These are phyloP conservation scores for Pythium coloratum DNA, from an alignment of 352 stramenopile genomes.

Conservation along the genomic window DNA sequence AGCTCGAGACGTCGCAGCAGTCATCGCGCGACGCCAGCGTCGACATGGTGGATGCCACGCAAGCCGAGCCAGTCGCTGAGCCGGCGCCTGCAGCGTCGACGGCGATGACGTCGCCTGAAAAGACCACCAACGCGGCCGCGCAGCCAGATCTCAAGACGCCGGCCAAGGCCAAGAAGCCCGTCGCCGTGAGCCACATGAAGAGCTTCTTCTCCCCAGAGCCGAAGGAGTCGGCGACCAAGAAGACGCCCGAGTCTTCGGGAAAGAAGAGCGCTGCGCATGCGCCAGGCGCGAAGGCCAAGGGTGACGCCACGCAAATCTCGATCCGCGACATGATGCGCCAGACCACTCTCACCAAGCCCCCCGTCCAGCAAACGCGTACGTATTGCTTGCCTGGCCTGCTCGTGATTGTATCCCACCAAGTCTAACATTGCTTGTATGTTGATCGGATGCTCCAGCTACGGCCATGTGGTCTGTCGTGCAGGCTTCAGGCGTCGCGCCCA, in stretches of 20 bases:
- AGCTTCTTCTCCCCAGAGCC: slow-evolving; percentile 53
- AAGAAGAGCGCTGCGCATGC: slow-evolving; percentile 29
- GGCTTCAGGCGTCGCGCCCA: slow-evolving; percentile 32
- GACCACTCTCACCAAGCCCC: slow-evolving; percentile 19
- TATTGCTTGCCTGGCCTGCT: not conserved
- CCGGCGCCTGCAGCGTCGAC: slow-evolving; percentile 21
- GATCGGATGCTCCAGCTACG: slow-evolving; percentile 19
- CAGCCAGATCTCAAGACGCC: slow-evolving; percentile 35
- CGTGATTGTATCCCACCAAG: not conserved
- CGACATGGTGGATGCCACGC: slow-evolving; percentile 19
- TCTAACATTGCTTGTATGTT: not conserved
- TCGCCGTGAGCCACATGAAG: slow-evolving; percentile 32
- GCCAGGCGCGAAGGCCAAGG: slow-evolving; percentile 30
- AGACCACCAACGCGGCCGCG: slow-evolving; percentile 21
- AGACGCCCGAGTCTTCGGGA: slow-evolving; percentile 38
- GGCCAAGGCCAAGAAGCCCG: slow-evolving; percentile 29
- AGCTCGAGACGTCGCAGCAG: slow-evolving; percentile 42
- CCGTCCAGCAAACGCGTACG: slow-evolving; percentile 6
- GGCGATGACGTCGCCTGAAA: slow-evolving; percentile 33
- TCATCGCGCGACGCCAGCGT: slow-evolving; percentile 10
- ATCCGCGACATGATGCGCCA: slow-evolving; percentile 34
- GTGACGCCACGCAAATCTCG: slow-evolving; percentile 22
- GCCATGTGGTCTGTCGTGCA: slow-evolving; percentile 46
- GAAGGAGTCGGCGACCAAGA: slow-evolving; percentile 40
- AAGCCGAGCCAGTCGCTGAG: slow-evolving; percentile 6